Percentiles rank a stretch among this genome's conserved stretches.
These are phyloP conservation scores for Hortaea werneckii DNA, from an alignment of 2,329 filamentous ascomycete genomes.

Conservation along the genomic window DNA sequence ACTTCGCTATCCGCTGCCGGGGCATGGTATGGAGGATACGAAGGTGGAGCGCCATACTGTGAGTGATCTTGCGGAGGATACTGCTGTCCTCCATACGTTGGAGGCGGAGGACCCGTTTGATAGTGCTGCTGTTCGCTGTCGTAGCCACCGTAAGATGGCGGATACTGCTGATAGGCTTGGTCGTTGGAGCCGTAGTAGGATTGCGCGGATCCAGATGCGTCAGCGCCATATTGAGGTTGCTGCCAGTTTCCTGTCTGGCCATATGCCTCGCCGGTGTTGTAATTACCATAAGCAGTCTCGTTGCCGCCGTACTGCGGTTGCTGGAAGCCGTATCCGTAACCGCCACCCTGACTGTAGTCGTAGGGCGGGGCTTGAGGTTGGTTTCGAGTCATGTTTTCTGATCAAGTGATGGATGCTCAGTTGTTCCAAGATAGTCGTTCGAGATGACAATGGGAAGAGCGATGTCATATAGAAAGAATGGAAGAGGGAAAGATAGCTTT, in stretches of 20 bases:
- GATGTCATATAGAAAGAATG: too few species aligned
- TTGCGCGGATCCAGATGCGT: conserved; percentile 12
- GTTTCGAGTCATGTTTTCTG: conserved; percentile 8
- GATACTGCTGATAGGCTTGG: conserved; percentile 5
- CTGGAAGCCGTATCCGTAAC: conserved; percentile 1
- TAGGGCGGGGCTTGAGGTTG: conserved; percentile 5
- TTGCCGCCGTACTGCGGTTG: conserved; percentile 1
- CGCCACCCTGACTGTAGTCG: conserved; percentile 6
- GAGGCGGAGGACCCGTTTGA: not conserved
- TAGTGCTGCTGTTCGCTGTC: not conserved
- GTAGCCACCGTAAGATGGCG: conserved; percentile 4
- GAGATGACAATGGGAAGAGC: too few species aligned
- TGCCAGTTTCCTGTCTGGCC: not conserved
- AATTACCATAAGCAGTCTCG: conserved; percentile 2
- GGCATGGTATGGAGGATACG: not conserved
- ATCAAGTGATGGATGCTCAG: too few species aligned
- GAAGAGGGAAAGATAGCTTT: too few species aligned
- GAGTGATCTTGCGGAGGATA: conserved; percentile 4
- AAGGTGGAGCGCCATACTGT: not conserved
- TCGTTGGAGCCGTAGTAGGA: conserved; percentile 20
- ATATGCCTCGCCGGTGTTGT: conserved; percentile 3
- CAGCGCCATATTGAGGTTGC: conserved; percentile 3
- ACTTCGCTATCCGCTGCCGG: conserved; percentile 4
- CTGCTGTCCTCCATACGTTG: conserved; percentile 3
- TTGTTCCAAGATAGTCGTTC: too few species aligned